Evolutionary conservation across 768 basidiomycete genomes (phyloP).

Genomic region (Crassisporium funariophilum): DNA sequence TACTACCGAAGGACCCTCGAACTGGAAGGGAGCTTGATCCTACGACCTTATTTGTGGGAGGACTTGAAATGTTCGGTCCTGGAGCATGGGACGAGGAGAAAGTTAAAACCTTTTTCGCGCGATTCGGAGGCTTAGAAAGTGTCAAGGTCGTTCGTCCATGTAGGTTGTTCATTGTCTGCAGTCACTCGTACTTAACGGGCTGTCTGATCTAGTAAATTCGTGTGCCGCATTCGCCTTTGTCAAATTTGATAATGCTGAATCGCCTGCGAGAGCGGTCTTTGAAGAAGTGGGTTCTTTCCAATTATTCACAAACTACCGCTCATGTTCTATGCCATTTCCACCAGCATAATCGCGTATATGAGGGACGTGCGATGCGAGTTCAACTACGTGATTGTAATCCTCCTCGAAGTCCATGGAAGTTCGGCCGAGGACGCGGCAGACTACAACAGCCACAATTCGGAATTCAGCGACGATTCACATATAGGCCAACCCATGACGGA

Average conservation of each 20-base stretch:
- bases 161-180: constrained; percentile 32
- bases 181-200: background rate
- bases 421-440: constrained; percentile 46
- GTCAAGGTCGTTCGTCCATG: constrained; percentile 69
- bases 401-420: constrained; percentile 50
- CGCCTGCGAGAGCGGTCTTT: constrained; percentile 65
- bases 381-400: constrained; percentile 73
- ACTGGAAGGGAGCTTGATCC: constrained; percentile 58
- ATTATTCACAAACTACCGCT: background rate
- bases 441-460: constrained; percentile 29
- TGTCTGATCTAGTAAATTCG: constrained; percentile 49
- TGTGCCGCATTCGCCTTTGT: constrained; percentile 80
- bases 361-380: constrained; percentile 74
- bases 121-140: constrained; percentile 64
- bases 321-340: constrained; percentile 5
- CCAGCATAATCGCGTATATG: constrained; percentile 72
- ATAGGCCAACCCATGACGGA: constrained; percentile 11
- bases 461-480: constrained; percentile 27
- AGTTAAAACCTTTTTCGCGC: constrained; percentile 57
- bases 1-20: constrained; percentile 19
- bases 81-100: constrained; percentile 71
- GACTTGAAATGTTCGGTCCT: constrained; percentile 64
- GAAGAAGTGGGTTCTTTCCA: constrained; percentile 53
- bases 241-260: constrained; percentile 63
- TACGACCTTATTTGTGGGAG: constrained; percentile 75